Evolutionary conservation across 139 green algal species (phyloP).

Genomic region (Mychonastes homosphaera): DNA sequence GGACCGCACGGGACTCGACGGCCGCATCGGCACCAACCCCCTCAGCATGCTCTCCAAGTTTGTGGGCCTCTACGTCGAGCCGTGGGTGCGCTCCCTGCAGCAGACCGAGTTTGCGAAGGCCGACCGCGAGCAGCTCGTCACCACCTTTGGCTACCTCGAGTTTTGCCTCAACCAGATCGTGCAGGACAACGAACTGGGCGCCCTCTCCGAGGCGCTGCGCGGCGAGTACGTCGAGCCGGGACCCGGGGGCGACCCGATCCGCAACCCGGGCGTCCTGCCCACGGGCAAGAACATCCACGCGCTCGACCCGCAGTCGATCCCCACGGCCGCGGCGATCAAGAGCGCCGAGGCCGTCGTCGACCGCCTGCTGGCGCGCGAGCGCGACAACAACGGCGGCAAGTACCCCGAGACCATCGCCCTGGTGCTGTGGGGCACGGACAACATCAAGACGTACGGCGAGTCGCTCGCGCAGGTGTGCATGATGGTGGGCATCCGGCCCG

Average conservation of each 20-base stretch:
- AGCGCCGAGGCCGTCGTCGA: constrained; percentile 81
- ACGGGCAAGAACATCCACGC: constrained; percentile 99
- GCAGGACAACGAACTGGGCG: constrained; percentile 97
- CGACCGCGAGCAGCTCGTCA: constrained; percentile 66
- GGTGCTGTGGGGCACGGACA: constrained; percentile 99
- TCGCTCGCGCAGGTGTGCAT: constrained; percentile 88
- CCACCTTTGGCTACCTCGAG: constrained; percentile 88
- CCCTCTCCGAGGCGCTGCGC: constrained; percentile 72
- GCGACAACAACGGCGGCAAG: constrained; percentile 73
- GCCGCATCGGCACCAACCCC: constrained; percentile 50
- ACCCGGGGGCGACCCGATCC: constrained; percentile 96
- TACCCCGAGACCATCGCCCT: constrained; percentile 96
- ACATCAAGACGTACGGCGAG: constrained; percentile 99
- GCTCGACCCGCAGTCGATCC: constrained; percentile 95
- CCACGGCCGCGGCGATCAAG: constrained; percentile 79
- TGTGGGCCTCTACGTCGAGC: constrained; percentile 68
- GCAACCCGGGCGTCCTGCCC: constrained; percentile 93
- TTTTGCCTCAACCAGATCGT: constrained; percentile 95
- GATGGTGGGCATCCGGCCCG: constrained; percentile 89
- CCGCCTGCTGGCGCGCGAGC: constrained; percentile 87
- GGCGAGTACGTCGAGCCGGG: constrained; percentile 91
- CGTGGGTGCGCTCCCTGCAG: constrained; percentile 55
- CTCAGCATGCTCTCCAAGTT: constrained; percentile 47
- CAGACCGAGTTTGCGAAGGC: constrained; percentile 64
- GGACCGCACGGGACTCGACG: constrained; percentile 59